These are phyloP conservation scores for Dissophora globulifera DNA, from an alignment of 192 early-diverging fungal genomes.

Conservation along the genomic window DNA sequence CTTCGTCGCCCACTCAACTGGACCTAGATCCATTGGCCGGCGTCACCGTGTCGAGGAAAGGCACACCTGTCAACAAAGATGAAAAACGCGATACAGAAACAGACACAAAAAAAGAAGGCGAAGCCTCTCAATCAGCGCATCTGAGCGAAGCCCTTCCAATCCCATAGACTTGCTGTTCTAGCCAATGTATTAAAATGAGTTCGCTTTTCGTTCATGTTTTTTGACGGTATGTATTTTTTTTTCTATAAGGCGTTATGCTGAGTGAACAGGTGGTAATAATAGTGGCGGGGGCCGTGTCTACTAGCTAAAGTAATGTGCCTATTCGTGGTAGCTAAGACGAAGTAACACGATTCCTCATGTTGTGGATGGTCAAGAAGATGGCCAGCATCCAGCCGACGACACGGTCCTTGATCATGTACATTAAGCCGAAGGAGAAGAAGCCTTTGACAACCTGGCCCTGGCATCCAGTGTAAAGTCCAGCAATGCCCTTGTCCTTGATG, in stretches of 20 bases:
- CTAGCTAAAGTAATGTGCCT: too few relatives aligned
- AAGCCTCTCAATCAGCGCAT: background rate
- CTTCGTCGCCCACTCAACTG: constrained; percentile 17
- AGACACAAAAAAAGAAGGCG: background rate
- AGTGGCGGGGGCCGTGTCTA: background rate
- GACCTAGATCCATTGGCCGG: constrained; percentile 1
- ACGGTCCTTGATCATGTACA: constrained; percentile 67
- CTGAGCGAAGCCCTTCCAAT: constrained; percentile 11
- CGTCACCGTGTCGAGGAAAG: too few relatives aligned
- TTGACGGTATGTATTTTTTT: too few relatives aligned
- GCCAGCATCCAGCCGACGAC: constrained; percentile 59
- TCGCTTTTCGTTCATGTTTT: too few relatives aligned
- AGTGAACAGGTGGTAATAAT: background rate
- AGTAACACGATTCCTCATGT: constrained; percentile 27
- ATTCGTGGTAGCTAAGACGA: too few relatives aligned
- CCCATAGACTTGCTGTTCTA: background rate
- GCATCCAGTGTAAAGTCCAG: constrained; percentile 45
- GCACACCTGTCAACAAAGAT: background rate
- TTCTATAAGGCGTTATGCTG: background rate
- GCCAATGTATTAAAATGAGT: too few relatives aligned
- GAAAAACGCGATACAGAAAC: background rate
- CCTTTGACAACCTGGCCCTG: constrained; percentile 64
- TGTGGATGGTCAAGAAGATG: constrained; percentile 53
- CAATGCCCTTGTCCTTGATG: constrained; percentile 42
- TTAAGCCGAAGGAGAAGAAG: constrained; percentile 62